A percentile compares a stretch with the other conserved stretches of the same genome.
Conservation (phyloP, 345 rosid species). For the Pugionium cornutum region DNA sequence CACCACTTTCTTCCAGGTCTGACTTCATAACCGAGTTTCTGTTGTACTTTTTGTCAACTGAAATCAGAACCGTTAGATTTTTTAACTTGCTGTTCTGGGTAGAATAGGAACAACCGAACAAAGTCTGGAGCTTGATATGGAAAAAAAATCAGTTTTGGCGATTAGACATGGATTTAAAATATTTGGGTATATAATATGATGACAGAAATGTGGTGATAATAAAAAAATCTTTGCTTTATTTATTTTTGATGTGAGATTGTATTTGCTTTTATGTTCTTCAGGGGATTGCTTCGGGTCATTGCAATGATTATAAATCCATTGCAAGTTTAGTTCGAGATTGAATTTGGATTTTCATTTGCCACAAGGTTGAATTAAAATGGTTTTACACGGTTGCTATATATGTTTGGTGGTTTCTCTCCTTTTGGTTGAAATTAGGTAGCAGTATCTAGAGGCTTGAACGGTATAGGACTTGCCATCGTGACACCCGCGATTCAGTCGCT, state of each 20-base stretch:
- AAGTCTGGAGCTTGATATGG: constrained; percentile 15
- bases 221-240: not conserved
- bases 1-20: constrained; percentile 61
- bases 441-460: constrained; percentile 80
- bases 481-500: constrained; percentile 87
- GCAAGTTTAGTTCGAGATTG: not conserved
- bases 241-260: not conserved
- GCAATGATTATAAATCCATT: not conserved
- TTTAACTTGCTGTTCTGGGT: not conserved
- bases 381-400: not conserved
- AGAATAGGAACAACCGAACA: constrained; percentile 11
- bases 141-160: not conserved
- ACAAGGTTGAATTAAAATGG: not conserved
- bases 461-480: constrained; percentile 84
- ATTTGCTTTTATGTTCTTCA: not conserved
- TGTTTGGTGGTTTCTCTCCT: not conserved
- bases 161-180: not conserved
- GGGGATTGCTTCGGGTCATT: constrained; percentile 6
- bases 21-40: not conserved
- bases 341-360: not conserved
- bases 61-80: constrained; percentile 15
- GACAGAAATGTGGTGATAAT: not conserved
- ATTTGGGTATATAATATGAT: not conserved
- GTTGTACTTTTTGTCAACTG: not conserved
- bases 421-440: constrained; percentile 60